Percentiles rank a stretch among this genome's conserved stretches.
These are phyloP conservation scores for Galerina marginata DNA, from an alignment of 768 basidiomycete species.

Conservation along the genomic window DNA sequence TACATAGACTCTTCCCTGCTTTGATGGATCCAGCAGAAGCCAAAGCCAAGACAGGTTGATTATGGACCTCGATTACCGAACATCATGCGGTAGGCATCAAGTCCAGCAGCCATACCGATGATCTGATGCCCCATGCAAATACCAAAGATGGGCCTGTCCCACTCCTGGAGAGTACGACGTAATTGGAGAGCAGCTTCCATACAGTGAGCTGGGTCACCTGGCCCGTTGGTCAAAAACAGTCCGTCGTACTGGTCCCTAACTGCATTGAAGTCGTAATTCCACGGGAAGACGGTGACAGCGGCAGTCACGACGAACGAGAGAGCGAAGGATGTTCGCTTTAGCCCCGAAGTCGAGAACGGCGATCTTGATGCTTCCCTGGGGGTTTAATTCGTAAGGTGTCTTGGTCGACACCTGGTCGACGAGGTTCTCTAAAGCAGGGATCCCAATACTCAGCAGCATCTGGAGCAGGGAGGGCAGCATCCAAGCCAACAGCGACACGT, in stretches of 20 bases:
- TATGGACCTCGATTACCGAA: conserved; percentile 99
- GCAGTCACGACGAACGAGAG: conserved; percentile 91
- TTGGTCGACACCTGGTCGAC: conserved; percentile 93
- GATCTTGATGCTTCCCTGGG: conserved; percentile 85
- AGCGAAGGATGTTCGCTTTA: conserved; percentile 96
- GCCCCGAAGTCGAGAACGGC: conserved; percentile 97
- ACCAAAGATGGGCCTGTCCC: conserved; percentile 94
- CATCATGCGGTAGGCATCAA: conserved; percentile 97
- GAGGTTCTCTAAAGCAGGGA: conserved; percentile 88
- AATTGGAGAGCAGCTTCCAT: conserved; percentile 84
- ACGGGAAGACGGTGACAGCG: conserved; percentile 93
- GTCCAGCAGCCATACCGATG: conserved; percentile 95
- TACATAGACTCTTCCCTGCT: conserved; percentile 95
- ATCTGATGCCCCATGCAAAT: conserved; percentile 99
- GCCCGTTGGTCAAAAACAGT: conserved; percentile 95
- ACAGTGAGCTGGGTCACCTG: conserved; percentile 91
- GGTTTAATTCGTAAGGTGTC: conserved; percentile 83
- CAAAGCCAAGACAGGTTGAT: conserved; percentile 96
- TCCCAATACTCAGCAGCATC: conserved; percentile 85
- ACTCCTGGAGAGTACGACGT: conserved; percentile 82
- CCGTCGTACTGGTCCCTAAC: conserved; percentile 93
- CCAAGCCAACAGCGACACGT: conserved; percentile 82
- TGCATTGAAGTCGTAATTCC: conserved; percentile 96
- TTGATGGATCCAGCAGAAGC: conserved; percentile 93
- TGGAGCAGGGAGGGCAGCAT: conserved; percentile 66